A percentile compares a stretch with the other conserved stretches of the same genome.
These are phyloP conservation scores for Pestalotiopsis sp. DNA, from an alignment of 2,329 filamentous ascomycete species.

Conservation along the genomic window DNA sequence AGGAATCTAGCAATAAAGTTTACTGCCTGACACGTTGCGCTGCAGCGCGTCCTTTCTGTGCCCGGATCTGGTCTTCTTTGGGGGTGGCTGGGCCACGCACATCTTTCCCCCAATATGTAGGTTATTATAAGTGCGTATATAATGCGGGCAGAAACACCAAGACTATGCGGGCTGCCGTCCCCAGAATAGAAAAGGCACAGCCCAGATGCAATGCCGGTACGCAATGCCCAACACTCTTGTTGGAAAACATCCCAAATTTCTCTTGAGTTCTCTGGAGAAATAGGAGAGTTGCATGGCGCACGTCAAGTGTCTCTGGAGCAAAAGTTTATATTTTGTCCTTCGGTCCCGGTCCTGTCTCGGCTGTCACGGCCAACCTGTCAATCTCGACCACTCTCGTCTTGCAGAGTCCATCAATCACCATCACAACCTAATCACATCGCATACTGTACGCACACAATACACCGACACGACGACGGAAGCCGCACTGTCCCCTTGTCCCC, in stretches of 20 bases:
- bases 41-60: background rate
- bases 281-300: background rate
- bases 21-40: background rate
- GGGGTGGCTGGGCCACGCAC: constrained; percentile 6
- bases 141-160: background rate
- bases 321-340: background rate
- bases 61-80: background rate
- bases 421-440: background rate
- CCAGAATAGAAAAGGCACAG: background rate
- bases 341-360: background rate
- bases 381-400: background rate
- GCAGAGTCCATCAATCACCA: background rate
- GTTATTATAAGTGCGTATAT: background rate
- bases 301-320: background rate
- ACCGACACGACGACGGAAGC: background rate
- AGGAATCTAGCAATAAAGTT: background rate
- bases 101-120: background rate
- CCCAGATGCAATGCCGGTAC: background rate
- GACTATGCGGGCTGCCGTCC: background rate
- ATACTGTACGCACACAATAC: background rate
- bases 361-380: background rate
- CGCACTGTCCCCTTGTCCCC: background rate
- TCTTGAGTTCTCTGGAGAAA: too few relatives aligned
- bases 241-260: background rate
- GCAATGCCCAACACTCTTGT: background rate